These are phyloP conservation scores for Phytophthora crassamura DNA, from an alignment of 352 stramenopile species.

Conservation along the genomic window DNA sequence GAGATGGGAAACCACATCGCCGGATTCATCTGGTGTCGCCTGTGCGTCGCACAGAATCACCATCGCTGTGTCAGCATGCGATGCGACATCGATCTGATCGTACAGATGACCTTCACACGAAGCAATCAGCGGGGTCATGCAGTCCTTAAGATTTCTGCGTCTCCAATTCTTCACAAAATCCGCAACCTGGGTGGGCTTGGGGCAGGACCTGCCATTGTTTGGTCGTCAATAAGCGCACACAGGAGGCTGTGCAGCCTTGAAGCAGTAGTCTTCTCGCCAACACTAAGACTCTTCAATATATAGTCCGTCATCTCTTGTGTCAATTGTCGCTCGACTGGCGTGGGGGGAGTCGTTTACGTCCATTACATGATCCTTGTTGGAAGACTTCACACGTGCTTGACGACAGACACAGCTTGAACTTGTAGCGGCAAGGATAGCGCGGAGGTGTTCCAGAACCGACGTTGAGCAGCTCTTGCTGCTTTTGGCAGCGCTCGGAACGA, in stretches of 20 bases:
- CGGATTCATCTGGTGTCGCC: background rate
- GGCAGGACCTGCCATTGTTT: background rate
- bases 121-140: constrained; percentile 1
- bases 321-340: background rate
- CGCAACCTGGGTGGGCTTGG: background rate
- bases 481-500: too few species aligned
- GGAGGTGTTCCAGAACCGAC: background rate
- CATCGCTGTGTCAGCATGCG: background rate
- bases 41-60: constrained; percentile 10
- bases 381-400: constrained; percentile 2
- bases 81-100: background rate
- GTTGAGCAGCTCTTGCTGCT: background rate
- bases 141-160: background rate
- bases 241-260: background rate
- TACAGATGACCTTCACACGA: constrained; percentile 5
- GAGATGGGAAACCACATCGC: background rate
- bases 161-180: constrained; percentile 20
- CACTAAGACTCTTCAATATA: background rate
- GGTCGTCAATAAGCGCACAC: background rate
- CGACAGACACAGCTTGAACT: background rate
- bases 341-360: constrained; percentile 9
- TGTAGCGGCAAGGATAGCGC: background rate
- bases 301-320: constrained; percentile 6
- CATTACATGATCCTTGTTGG: background rate
- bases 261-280: background rate